Evolutionary conservation across 371 early-diverging fungal genomes (phyloP).

Genomic region (Thermomucor indicae-seudaticae): DNA sequence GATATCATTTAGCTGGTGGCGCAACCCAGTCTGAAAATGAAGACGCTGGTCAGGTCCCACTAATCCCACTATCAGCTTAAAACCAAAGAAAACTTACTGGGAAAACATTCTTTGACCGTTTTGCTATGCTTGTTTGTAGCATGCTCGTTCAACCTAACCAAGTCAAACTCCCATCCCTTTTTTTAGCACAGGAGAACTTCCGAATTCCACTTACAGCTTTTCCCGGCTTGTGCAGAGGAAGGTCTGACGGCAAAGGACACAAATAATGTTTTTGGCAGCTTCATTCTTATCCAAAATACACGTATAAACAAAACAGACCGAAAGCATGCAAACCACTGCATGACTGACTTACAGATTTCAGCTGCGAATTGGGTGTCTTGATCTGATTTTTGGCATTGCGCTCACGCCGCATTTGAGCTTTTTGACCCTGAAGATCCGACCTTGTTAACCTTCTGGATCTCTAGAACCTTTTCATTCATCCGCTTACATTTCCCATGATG

Average conservation of each 20-base stretch:
- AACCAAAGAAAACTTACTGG: slow-evolving; percentile 38
- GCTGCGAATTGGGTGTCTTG: slow-evolving; percentile 63
- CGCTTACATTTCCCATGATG: too few relatives aligned
- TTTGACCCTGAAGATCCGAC: slow-evolving; percentile 52
- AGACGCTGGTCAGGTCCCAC: neutral
- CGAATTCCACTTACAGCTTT: slow-evolving; percentile 69
- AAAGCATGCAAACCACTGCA: neutral
- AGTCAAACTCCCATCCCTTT: too few relatives aligned
- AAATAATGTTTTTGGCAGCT: slow-evolving; percentile 76
- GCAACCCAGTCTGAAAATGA: slow-evolving; percentile 12
- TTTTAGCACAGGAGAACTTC: too few relatives aligned
- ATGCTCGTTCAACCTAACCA: slow-evolving; percentile 69
- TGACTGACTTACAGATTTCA: slow-evolving; percentile 61
- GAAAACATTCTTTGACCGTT: slow-evolving; percentile 78
- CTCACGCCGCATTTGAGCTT: slow-evolving; percentile 75
- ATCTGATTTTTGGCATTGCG: slow-evolving; percentile 61
- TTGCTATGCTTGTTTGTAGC: slow-evolving; percentile 81
- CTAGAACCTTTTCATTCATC: too few relatives aligned
- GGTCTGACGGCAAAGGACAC: slow-evolving; percentile 74
- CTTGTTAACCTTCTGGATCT: neutral
- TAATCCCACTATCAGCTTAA: neutral
- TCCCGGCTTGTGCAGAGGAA: slow-evolving; percentile 80
- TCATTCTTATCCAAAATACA: slow-evolving; percentile 54
- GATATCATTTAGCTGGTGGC: neutral
- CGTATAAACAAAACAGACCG: neutral